These are phyloP conservation scores for Avena eriantha DNA, from an alignment of 176 grass and related monocot species.

Conservation along the genomic window DNA sequence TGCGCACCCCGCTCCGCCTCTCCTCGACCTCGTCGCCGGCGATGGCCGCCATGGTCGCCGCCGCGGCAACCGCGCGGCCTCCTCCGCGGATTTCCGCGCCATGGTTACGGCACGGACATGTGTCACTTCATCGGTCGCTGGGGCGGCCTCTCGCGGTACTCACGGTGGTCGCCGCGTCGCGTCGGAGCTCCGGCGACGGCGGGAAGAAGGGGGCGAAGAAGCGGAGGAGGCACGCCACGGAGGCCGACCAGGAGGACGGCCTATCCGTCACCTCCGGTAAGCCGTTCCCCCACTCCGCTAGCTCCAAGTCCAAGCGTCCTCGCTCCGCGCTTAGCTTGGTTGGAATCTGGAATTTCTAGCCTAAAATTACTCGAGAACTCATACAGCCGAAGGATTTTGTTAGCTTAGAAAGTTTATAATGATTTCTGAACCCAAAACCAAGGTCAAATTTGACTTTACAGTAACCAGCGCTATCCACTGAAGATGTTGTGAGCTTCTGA, in stretches of 20 bases:
- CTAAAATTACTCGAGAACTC: background rate
- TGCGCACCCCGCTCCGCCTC: conserved; percentile 23
- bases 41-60: conserved; percentile 46
- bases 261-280: conserved; percentile 55
- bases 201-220: background rate
- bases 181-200: conserved; percentile 38
- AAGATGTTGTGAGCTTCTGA: conserved; percentile 1
- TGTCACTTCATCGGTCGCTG: conserved; percentile 4
- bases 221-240: conserved; percentile 29
- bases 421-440: background rate
- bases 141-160: conserved; percentile 43
- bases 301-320: conserved; percentile 1
- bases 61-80: conserved; percentile 26
- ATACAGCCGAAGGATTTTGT: background rate
- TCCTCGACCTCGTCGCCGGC: conserved; percentile 40
- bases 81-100: conserved; percentile 12
- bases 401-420: background rate
- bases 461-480: background rate
- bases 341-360: background rate
- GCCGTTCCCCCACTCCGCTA: background rate
- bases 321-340: background rate
- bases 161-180: conserved; percentile 44
- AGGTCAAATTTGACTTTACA: background rate
- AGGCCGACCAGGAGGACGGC: conserved; percentile 50
- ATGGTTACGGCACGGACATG: background rate